These are phyloP conservation scores for Bruguiera gymnorhiza DNA, from an alignment of 345 rosid genomes.

Conservation along the genomic window DNA sequence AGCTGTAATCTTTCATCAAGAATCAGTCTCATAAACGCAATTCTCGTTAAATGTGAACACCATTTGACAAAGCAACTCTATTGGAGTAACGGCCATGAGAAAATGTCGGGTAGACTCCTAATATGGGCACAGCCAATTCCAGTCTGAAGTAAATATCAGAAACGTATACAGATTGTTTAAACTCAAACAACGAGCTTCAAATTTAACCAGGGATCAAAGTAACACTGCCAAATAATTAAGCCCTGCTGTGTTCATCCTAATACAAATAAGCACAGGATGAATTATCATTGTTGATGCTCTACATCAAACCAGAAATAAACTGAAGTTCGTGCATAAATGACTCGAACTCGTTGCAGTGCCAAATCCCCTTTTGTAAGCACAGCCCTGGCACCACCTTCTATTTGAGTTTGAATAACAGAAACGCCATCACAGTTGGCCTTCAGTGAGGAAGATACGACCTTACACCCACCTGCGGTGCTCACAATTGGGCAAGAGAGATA, in stretches of 20 bases:
- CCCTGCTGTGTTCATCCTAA: not conserved
- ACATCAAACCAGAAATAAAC: conserved; percentile 93
- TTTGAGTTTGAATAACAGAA: conserved; percentile 64
- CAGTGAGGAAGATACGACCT: conserved; percentile 31
- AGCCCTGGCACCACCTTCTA: conserved; percentile 93
- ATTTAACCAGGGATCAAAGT: not conserved
- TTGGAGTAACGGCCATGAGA: too few relatives aligned
- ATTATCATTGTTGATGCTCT: conserved; percentile 15
- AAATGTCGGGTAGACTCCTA: too few relatives aligned
- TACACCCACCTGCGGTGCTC: conserved; percentile 56
- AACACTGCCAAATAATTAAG: not conserved
- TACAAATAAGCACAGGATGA: not conserved
- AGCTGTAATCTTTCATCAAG: too few relatives aligned
- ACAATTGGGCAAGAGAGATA: conserved; percentile 82
- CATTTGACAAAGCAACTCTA: too few relatives aligned
- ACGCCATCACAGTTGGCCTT: conserved; percentile 51
- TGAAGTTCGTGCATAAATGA: conserved; percentile 61
- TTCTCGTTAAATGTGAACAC: too few relatives aligned
- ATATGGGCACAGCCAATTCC: too few relatives aligned
- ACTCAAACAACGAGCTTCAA: too few relatives aligned
- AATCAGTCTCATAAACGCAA: too few relatives aligned
- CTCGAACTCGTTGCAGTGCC: conserved; percentile 82
- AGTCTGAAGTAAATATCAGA: too few relatives aligned
- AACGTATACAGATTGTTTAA: too few relatives aligned
- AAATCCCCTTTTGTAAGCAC: conserved; percentile 72